Base-by-base conservation (phyloP, 2,329 filamentous ascomycete species). In the Corinectria fuckeliana region DNA sequence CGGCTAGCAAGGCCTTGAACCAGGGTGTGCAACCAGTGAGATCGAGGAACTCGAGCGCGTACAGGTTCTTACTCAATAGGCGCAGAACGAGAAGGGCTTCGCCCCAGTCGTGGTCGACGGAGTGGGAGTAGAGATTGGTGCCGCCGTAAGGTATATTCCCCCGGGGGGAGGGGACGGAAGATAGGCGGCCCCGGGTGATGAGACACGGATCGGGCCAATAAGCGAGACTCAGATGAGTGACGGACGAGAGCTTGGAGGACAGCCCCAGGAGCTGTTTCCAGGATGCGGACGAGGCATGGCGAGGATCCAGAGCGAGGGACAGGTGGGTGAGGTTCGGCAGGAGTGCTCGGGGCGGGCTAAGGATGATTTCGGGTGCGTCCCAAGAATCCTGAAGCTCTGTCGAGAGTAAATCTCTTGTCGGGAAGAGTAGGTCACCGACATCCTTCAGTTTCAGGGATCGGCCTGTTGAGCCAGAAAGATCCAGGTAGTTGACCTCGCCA, bases 221-320 rank as follows among this genome's bases (percentile, higher is more conserved):
- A 14, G 85, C 85, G 6, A 89, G 77, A 63, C 82, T 86, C 38
- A 89, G 76, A 66, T 89, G 85, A 2, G 86, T 89, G 36, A 89
- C 73, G 13, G 78, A 80, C 0, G 79, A 79, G 6, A 87, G 71
- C 63, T 82, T 85, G 10, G 76, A 71, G 0, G 84, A 80, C n/a
- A 89, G 71, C 2, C 78, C 66, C 21, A 89, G 75, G 4, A 89
- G 79, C 32, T 86, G 84, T 47, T 80, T 82, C 87, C 86, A 89
- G 1, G 85, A 87, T 14, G 80, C 78, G 5, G 72, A 70, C 16
- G 69, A 63, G 3, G 65, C 49, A 36, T 69, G 44, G 0, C 52
- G 63, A 1, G 81, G 79, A 49, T 76, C 67, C 47, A 85, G 65
- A 4, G 85, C 84, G 2, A 89, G 80, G 2, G 85, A 88, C 8